Conservation (phyloP, 164 flowering plant genomes). For the Piper betle region DNA sequence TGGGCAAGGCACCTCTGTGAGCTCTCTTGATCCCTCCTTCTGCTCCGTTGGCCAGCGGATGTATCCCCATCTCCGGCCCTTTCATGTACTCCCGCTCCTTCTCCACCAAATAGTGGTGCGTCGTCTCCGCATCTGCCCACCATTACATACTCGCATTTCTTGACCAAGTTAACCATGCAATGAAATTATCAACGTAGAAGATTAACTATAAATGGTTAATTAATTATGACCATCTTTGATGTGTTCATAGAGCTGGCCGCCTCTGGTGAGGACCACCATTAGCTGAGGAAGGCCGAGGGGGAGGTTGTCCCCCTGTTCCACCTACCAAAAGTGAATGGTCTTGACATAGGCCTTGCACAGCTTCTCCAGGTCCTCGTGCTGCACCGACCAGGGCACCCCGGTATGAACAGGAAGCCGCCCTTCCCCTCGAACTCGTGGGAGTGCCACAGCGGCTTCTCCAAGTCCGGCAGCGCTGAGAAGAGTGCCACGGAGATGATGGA, state of each 20-base stretch:
- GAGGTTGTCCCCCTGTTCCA: slow-evolving; percentile 57
- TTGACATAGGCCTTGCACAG: slow-evolving; percentile 75
- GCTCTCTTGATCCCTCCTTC: slow-evolving; percentile 46
- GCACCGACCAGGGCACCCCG: slow-evolving; percentile 50
- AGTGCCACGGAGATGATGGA: slow-evolving; percentile 58
- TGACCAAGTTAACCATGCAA: no score
- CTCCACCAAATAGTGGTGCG: slow-evolving; percentile 24
- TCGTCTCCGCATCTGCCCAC: slow-evolving; percentile 46
- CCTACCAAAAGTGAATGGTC: slow-evolving; percentile 79
- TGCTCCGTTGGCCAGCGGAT: slow-evolving; percentile 63
- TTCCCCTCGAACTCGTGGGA: slow-evolving; percentile 85
- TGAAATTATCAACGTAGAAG: no score
- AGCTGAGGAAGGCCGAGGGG: slow-evolving; percentile 73
- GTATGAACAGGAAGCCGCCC: slow-evolving; percentile 74
- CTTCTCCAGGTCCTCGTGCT: slow-evolving; percentile 62
- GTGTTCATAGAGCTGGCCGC: slow-evolving; percentile 50
- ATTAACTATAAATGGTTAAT: no score
- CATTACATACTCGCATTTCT: no score
- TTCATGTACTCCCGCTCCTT: slow-evolving; percentile 56
- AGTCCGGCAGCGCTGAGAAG: slow-evolving; percentile 56
- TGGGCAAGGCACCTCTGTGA: slow-evolving; percentile 49
- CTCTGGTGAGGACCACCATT: slow-evolving; percentile 72
- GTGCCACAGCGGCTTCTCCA: slow-evolving; percentile 86
- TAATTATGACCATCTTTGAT: slow-evolving; percentile 19
- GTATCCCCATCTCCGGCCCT: slow-evolving; percentile 68